phyloP scores from a whole-genome alignment of 768 basidiomycete species.

The Sporobolomyces pararoseus region DNA sequence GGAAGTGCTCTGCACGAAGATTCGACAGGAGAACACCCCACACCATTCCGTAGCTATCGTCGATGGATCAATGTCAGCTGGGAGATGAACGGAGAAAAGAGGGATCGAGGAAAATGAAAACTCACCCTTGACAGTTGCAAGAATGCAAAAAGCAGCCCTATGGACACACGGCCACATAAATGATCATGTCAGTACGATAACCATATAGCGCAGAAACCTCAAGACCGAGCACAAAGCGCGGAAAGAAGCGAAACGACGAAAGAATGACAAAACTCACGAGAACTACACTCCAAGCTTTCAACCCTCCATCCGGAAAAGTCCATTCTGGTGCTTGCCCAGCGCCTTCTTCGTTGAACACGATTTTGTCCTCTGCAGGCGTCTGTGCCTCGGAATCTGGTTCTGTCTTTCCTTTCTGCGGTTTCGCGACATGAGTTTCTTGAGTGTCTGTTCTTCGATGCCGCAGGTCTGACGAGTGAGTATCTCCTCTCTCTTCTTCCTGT shows the following conservation, averaged over 20 bases:
- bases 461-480: too few relatives aligned
- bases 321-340: conserved; percentile 18
- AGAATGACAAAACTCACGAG: conserved; percentile 21
- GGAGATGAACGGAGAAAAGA: too few relatives aligned
- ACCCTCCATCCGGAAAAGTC: conserved; percentile 34
- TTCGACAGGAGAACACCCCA: background rate
- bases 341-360: conserved; percentile 6
- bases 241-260: background rate
- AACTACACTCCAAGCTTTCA: conserved; percentile 33
- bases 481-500: conserved; percentile 6
- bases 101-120: too few relatives aligned
- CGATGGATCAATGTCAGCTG: background rate
- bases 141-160: conserved; percentile 26
- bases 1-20: background rate
- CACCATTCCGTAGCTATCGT: conserved; percentile 17
- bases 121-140: conserved; percentile 24
- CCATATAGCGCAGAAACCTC: too few relatives aligned
- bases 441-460: background rate
- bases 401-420: background rate
- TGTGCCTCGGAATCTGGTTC: background rate
- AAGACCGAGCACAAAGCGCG: background rate
- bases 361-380: background rate
- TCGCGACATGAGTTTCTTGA: background rate
- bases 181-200: too few relatives aligned
- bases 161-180: too few relatives aligned